These are phyloP conservation scores for Steccherinum ochraceum DNA, from an alignment of 768 basidiomycete species.

Conservation along the genomic window DNA sequence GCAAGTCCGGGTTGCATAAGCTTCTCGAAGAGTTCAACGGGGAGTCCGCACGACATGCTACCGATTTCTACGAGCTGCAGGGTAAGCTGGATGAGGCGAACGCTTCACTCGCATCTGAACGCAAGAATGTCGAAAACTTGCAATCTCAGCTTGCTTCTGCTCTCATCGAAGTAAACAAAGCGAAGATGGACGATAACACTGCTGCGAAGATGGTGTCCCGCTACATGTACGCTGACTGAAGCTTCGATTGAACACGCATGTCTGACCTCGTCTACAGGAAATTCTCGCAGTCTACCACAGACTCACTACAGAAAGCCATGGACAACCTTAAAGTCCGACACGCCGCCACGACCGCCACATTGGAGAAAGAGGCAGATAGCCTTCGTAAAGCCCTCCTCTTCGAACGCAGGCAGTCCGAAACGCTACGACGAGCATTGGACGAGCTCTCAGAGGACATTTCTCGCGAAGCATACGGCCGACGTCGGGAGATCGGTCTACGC, in stretches of 20 bases:
- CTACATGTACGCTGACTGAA: conserved; percentile 56
- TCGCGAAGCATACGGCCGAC: conserved; percentile 64
- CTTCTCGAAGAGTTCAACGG: conserved; percentile 43
- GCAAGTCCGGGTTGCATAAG: conserved; percentile 40
- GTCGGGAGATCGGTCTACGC: conserved; percentile 62
- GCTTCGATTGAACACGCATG: not conserved
- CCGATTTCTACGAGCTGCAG: conserved; percentile 35
- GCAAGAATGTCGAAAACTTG: conserved; percentile 33
- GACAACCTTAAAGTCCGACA: conserved; percentile 55
- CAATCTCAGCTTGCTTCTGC: conserved; percentile 39
- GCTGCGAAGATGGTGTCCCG: conserved; percentile 80
- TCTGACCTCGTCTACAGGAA: conserved; percentile 43
- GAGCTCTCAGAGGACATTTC: conserved; percentile 66
- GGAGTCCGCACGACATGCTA: conserved; percentile 40
- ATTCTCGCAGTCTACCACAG: conserved; percentile 73
- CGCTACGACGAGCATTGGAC: conserved; percentile 57
- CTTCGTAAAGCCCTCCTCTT: conserved; percentile 37
- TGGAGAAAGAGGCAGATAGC: conserved; percentile 42
- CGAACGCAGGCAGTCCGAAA: conserved; percentile 37
- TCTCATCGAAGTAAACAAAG: conserved; percentile 46
- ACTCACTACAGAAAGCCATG: conserved; percentile 57
- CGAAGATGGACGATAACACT: conserved; percentile 59
- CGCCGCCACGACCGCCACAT: conserved; percentile 50
- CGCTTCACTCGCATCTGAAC: conserved; percentile 40
- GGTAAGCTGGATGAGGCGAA: conserved; percentile 37